phyloP scores from a whole-genome alignment of 306 rosid species.

The Pterocarpus macrocarpus region DNA sequence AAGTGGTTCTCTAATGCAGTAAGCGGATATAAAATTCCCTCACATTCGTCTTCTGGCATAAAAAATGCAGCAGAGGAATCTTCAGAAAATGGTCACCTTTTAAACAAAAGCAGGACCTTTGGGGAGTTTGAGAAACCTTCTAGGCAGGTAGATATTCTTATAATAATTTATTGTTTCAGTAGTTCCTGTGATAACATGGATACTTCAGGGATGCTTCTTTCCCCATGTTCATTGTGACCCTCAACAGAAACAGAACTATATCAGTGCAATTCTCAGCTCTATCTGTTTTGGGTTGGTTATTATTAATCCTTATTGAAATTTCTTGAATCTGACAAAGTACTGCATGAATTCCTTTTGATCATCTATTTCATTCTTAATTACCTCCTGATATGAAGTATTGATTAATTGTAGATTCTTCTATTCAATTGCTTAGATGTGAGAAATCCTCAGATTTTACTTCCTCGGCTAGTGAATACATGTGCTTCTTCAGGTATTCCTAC shows the following conservation, averaged over 20 bases:
- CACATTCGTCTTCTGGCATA: slow-evolving; percentile 40
- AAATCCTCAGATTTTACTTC: slow-evolving; percentile 75
- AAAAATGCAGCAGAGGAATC: slow-evolving; percentile 40
- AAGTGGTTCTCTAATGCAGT: slow-evolving; percentile 57
- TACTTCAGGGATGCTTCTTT: neutral
- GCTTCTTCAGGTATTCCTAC: slow-evolving; percentile 73
- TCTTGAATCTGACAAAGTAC: neutral
- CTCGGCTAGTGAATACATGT: slow-evolving; percentile 67
- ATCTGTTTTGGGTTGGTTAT: neutral
- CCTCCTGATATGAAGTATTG: slow-evolving; percentile 43
- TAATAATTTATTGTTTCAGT: slow-evolving; percentile 9
- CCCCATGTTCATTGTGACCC: neutral
- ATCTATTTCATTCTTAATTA: slow-evolving; percentile 19
- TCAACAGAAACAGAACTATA: slow-evolving; percentile 18
- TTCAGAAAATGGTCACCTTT: slow-evolving; percentile 50
- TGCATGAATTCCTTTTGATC: neutral
- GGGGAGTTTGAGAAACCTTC: slow-evolving; percentile 52
- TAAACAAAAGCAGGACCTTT: slow-evolving; percentile 37
- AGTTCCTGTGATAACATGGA: neutral
- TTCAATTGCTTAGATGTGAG: slow-evolving; percentile 87
- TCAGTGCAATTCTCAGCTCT: neutral
- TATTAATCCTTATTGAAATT: neutral
- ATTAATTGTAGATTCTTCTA: slow-evolving; percentile 72
- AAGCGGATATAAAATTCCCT: slow-evolving; percentile 45
- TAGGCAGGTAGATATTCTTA: slow-evolving; percentile 34